Conservation (phyloP, 345 rosid species). For the Raphanus sativus region DNA sequence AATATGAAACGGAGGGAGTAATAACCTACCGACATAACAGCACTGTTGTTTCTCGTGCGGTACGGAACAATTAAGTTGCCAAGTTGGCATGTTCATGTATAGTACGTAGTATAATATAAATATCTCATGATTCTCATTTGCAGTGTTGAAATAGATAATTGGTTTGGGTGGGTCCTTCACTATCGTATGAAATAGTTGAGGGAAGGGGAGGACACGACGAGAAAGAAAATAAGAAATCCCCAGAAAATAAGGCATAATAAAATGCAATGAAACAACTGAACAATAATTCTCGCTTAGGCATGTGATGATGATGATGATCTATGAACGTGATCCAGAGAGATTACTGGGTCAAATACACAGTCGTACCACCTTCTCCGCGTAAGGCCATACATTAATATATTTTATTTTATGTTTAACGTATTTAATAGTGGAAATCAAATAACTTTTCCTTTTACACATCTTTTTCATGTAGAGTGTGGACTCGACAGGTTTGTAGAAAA, state of each 20-base stretch:
- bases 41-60: conserved; percentile 5
- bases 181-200: conserved; percentile 17
- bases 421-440: neutral
- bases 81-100: neutral
- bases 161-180: conserved; percentile 6
- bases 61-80: conserved; percentile 13
- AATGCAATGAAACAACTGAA: conserved; percentile 12
- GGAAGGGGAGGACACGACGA: conserved; percentile 21
- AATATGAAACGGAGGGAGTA: no score
- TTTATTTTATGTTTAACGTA: neutral
- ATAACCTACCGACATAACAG: conserved; percentile 30
- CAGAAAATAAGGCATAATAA: conserved; percentile 16
- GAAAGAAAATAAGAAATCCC: neutral
- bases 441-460: neutral
- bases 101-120: no score
- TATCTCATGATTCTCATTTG: no score
- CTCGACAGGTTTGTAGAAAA: conserved; percentile 4
- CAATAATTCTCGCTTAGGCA: neutral
- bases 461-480: conserved; percentile 8
- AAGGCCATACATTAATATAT: neutral
- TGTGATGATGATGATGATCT: conserved; percentile 1
- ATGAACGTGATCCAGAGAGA: conserved; percentile 17
- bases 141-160: neutral
- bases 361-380: conserved; percentile 3
- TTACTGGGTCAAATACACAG: conserved; percentile 7